Evolutionary conservation across 768 basidiomycete genomes (phyloP).

Genomic region (Collybiopsis luxurians): DNA sequence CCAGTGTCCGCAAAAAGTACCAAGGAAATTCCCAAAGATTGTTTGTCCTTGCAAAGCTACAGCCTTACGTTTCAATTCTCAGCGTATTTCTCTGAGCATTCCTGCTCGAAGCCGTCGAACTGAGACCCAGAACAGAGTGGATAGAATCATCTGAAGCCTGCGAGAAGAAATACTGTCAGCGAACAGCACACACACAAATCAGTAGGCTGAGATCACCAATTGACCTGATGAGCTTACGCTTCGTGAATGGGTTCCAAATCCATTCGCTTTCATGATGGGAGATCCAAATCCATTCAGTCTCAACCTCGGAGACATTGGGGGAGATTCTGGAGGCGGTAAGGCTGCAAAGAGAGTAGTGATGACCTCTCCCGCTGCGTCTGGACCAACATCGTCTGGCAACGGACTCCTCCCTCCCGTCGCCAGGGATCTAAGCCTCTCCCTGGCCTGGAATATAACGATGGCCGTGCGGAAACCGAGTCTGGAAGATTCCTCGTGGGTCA

Average conservation of each 20-base stretch:
- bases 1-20: too few species aligned
- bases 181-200: too few species aligned
- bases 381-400: neutral
- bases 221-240: conserved; percentile 1
- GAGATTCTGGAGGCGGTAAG: neutral
- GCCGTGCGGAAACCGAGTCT: conserved; percentile 57
- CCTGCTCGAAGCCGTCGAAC: too few species aligned
- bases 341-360: neutral
- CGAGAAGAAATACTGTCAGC: too few species aligned
- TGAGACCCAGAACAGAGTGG: too few species aligned
- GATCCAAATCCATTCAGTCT: neutral
- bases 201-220: neutral
- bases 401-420: conserved; percentile 23
- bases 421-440: conserved; percentile 44
- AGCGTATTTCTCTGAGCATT: too few species aligned
- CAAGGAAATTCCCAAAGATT: too few species aligned
- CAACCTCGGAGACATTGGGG: neutral
- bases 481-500: conserved; percentile 51
- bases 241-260: neutral
- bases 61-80: too few species aligned
- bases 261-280: neutral
- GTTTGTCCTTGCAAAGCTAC: too few species aligned
- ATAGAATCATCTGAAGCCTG: too few species aligned
- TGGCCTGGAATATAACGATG: conserved; percentile 47
- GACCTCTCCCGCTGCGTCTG: neutral